These are phyloP conservation scores for Leucoagaricus sp. DNA, from an alignment of 1,284 basidiomycete species.

Conservation along the genomic window DNA sequence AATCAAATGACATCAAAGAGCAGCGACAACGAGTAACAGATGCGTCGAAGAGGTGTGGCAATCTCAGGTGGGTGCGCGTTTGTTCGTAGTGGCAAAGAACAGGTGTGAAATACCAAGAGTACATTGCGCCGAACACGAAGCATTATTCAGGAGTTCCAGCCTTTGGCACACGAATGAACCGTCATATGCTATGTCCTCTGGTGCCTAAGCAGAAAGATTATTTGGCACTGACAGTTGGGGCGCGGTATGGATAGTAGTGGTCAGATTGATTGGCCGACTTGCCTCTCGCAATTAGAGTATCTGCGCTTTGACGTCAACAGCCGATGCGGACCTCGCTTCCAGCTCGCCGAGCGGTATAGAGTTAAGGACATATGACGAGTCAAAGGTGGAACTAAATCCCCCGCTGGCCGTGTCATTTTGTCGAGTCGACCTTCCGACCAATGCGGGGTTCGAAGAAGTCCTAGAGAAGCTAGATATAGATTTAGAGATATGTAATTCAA, in stretches of 20 bases:
- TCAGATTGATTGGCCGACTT: background rate
- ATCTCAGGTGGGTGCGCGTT: background rate
- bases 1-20: background rate
- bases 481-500: background rate
- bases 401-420: background rate
- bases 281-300: slow-evolving; percentile 1
- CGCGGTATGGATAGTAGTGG: background rate
- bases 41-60: background rate
- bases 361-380: background rate
- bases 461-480: background rate
- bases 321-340: background rate
- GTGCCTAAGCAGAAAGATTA: background rate
- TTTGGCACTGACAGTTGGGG: background rate
- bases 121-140: too few relatives aligned
- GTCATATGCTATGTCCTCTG: too few relatives aligned
- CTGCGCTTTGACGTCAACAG: background rate
- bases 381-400: background rate
- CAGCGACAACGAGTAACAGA: background rate
- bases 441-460: background rate
- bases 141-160: too few relatives aligned
- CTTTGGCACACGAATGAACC: too few relatives aligned
- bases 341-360: background rate
- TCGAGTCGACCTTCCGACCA: background rate
- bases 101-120: too few relatives aligned
- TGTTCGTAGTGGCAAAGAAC: too few relatives aligned